Percentiles rank a stretch among this genome's conserved stretches.
Conservation (phyloP, 2,329 filamentous ascomycete species). For the Clarireedia paspali region DNA sequence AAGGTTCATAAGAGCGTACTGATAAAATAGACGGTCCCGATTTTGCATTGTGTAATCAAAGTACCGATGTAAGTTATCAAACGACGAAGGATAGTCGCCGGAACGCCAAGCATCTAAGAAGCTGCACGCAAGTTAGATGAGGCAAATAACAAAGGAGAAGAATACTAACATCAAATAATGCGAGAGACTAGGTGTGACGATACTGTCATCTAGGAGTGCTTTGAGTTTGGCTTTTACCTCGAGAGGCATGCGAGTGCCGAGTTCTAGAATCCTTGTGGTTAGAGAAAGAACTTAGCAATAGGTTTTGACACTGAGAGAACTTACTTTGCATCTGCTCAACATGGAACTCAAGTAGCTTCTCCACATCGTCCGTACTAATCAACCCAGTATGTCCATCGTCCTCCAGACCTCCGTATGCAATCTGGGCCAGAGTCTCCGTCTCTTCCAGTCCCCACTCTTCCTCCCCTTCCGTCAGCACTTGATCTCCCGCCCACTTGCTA, state of each 20-base stretch:
- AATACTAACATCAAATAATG: slow-evolving; percentile 61
- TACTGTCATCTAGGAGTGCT: slow-evolving; percentile 58
- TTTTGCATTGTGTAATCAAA: slow-evolving; percentile 95
- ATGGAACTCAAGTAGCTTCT: slow-evolving; percentile 78
- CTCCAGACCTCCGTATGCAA: slow-evolving; percentile 23
- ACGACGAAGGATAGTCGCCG: slow-evolving; percentile 82
- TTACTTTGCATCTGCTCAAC: slow-evolving; percentile 78
- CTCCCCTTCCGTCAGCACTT: slow-evolving; percentile 43
- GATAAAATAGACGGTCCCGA: slow-evolving; percentile 77
- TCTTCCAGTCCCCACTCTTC: slow-evolving; percentile 42
- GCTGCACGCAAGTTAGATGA: slow-evolving; percentile 34
- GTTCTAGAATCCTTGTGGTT: slow-evolving; percentile 41
- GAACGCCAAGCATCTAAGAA: slow-evolving; percentile 90
- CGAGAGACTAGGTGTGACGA: slow-evolving; percentile 61
- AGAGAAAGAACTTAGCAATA: not conserved
- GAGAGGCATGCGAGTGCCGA: slow-evolving; percentile 69
- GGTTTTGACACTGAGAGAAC: slow-evolving; percentile 15
- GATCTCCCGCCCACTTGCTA: slow-evolving; percentile 46
- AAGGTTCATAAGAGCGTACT: slow-evolving; percentile 89
- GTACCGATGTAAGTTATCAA: slow-evolving; percentile 87
- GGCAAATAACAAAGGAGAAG: not conserved
- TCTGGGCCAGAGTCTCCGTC: slow-evolving; percentile 32
- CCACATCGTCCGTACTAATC: slow-evolving; percentile 72
- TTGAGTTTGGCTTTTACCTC: slow-evolving; percentile 66
- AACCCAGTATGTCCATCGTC: slow-evolving; percentile 30